Conservation (phyloP, 116 monocot species). For the Papilionanthe hybrid region DNA sequence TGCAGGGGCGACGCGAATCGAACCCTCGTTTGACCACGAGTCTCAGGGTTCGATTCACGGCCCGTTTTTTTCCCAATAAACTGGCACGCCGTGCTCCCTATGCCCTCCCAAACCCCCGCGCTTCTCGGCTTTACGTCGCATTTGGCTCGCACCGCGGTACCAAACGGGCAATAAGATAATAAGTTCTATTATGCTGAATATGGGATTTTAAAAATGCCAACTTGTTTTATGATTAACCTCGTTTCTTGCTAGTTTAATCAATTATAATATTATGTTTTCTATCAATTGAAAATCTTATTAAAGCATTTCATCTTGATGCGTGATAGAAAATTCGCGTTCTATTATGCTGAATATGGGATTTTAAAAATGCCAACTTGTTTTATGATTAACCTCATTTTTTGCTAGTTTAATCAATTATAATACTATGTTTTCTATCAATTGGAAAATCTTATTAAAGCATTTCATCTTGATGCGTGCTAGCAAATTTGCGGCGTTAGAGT, state of each 20-base stretch:
- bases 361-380: background rate
- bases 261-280: background rate
- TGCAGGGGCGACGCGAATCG: too few relatives aligned
- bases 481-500: too few relatives aligned
- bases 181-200: background rate
- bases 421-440: background rate
- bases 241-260: background rate
- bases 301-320: background rate
- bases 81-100: too few relatives aligned
- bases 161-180: background rate
- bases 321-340: too few relatives aligned
- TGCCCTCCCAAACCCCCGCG: too few relatives aligned
- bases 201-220: background rate
- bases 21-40: too few relatives aligned
- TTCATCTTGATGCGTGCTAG: too few relatives aligned
- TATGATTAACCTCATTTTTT: background rate
- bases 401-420: background rate
- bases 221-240: background rate
- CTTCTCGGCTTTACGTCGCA: too few relatives aligned
- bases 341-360: background rate
- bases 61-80: too few relatives aligned
- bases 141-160: too few relatives aligned
- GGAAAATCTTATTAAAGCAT: background rate
- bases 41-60: too few relatives aligned
- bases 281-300: background rate